Evolutionary conservation across 2,329 filamentous ascomycete genomes (phyloP).

Genomic region (Ophiostoma pallidulum): DNA sequence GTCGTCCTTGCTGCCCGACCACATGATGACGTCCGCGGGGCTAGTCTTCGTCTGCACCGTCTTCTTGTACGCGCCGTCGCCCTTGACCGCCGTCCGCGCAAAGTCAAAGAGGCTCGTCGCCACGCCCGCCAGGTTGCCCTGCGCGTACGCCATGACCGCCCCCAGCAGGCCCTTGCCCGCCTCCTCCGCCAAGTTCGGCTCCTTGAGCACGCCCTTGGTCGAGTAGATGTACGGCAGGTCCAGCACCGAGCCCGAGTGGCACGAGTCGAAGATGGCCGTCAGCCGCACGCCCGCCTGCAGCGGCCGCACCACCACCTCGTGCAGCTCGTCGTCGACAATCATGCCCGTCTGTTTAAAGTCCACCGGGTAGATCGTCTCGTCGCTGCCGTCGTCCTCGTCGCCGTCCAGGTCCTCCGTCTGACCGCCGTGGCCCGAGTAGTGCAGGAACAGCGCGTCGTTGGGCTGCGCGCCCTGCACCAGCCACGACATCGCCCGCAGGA

Average conservation of each 20-base stretch:
- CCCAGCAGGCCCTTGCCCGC: slow-evolving; percentile 54
- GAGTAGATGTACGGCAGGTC: slow-evolving; percentile 62
- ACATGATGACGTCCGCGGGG: slow-evolving; percentile 93
- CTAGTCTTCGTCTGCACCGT: slow-evolving; percentile 84
- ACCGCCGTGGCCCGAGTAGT: slow-evolving; percentile 69
- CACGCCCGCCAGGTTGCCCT: slow-evolving; percentile 74
- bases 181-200: slow-evolving; percentile 59
- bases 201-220: slow-evolving; percentile 58
- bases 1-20: slow-evolving; percentile 91
- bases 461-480: slow-evolving; percentile 60
- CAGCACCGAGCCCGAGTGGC: slow-evolving; percentile 57
- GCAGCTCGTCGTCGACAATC: slow-evolving; percentile 78
- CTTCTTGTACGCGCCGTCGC: slow-evolving; percentile 72
- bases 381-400: slow-evolving; percentile 68
- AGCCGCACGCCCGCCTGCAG: slow-evolving; percentile 46
- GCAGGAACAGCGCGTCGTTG: slow-evolving; percentile 69
- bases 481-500: slow-evolving; percentile 67
- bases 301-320: slow-evolving; percentile 58
- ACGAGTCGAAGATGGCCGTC: slow-evolving; percentile 57
- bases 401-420: slow-evolving; percentile 65
- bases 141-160: slow-evolving; percentile 48
- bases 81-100: slow-evolving; percentile 52
- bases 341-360: slow-evolving; percentile 63
- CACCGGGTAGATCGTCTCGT: slow-evolving; percentile 72
- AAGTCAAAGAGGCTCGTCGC: slow-evolving; percentile 71